Evolutionary conservation across 805 yeast species (phyloP), one percentile per base, ranked within the genome.

Genomic region (Candida boidinii): DNA sequence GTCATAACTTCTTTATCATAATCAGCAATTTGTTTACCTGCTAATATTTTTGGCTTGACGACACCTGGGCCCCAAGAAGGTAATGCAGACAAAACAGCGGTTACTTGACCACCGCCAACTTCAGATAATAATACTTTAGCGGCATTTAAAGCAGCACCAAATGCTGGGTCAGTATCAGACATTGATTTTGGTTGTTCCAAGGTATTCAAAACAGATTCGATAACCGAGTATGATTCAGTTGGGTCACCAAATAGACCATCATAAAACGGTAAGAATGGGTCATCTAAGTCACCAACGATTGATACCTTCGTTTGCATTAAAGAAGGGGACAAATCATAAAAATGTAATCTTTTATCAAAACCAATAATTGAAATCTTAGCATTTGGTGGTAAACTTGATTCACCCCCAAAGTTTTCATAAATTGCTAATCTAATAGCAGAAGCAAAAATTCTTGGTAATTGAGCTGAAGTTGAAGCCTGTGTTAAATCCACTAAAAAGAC

Each of bases 1-100:
- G 70, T 62, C 44, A 78, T 68, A 11, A 76, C 58, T 17, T 64
- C 70, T 41, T 73, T 53, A 13, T 64, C 62, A 17, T 56, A 47
- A 16, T 72, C 64, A 4, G 65, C 64, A 12, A 60, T 60, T 4
- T 56, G 42, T 28, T 54, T 54, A 37, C 54, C 53, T 17, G 28
- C 26, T 4, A 45, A 45, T 4, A 61, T 60, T 43, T 67, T 73
- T 34, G 56, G 58, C n/a, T 62, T 58, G 34, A 80, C 64, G 8
- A 69, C 63, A 4, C 96, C 96, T 0, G 86, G 79, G 1, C 95
- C 95, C 68, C 76, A 68, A 1, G 84, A 69, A 6, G 98, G 96
- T 25, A 86, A 54, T 2, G 77, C 60, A 2, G 84, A 68, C 26
- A 88, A 57, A 4, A 82, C 54, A 0, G 83, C 69, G 16, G 80